Percentiles rank a stretch among this genome's conserved stretches.
Evolutionary conservation across 2,329 filamentous ascomycete genomes (phyloP).

Genomic region (Metarhizium robertsii): DNA sequence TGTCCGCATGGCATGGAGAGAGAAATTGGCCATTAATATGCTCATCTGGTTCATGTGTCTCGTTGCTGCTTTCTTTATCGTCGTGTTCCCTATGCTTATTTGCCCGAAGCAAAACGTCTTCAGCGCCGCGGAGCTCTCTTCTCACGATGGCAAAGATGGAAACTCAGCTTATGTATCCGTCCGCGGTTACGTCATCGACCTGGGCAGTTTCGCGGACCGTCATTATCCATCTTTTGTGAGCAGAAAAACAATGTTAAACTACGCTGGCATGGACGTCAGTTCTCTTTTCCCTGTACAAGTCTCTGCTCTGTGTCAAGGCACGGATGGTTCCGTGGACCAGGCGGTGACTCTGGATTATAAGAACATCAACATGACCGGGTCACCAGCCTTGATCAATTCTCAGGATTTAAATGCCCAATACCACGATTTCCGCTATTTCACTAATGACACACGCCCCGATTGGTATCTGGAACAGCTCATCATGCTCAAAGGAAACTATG

Average conservation of each 20-base stretch:
- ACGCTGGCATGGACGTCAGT: conserved; percentile 82
- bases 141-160: conserved; percentile 62
- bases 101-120: conserved; percentile 89
- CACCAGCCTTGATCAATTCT: conserved; percentile 52
- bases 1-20: conserved; percentile 85
- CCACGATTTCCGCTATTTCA: conserved; percentile 86
- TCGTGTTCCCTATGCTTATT: conserved; percentile 77
- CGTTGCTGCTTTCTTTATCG: conserved; percentile 77
- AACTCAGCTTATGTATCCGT: conserved; percentile 64
- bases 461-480: conserved; percentile 91
- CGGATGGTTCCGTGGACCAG: conserved; percentile 52
- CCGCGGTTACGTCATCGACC: conserved; percentile 81
- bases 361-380: conserved; percentile 63
- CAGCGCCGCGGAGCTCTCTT: conserved; percentile 65
- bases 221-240: conserved; percentile 61
- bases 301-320: conserved; percentile 78
- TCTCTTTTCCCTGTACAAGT: conserved; percentile 89
- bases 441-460: conserved; percentile 72
- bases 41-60: conserved; percentile 86
- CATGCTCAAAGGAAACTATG: conserved; percentile 66
- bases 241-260: conserved; percentile 58
- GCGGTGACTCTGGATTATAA: conserved; percentile 80
- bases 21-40: conserved; percentile 96
- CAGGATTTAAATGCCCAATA: conserved; percentile 69
- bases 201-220: conserved; percentile 59